Evolutionary conservation across 2,329 filamentous ascomycete genomes (phyloP).

Genomic region (Golovinomyces cichoracearum): DNA sequence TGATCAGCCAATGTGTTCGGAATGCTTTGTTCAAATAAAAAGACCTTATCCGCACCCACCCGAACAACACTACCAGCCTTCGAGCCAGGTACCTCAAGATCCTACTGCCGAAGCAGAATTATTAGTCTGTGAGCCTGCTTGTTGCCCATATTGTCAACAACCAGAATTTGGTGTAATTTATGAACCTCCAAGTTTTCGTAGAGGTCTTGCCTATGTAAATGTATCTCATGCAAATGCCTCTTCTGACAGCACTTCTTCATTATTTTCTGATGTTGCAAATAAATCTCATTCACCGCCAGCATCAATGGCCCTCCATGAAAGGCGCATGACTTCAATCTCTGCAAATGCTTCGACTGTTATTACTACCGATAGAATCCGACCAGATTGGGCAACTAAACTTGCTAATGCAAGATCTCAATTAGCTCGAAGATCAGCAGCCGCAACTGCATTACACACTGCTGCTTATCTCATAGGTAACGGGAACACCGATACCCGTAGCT

Average conservation of each 20-base stretch:
- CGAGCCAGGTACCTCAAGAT: constrained; percentile 13
- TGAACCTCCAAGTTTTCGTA: constrained; percentile 62
- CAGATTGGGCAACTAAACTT: constrained; percentile 83
- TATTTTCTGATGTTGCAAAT: constrained; percentile 33
- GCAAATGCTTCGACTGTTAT: constrained; percentile 66
- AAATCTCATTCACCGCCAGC: constrained; percentile 4
- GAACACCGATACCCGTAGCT: constrained; percentile 10
- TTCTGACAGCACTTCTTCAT: constrained; percentile 69
- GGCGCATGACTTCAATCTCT: constrained; percentile 45
- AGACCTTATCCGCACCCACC: constrained; percentile 73
- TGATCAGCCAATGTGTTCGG: constrained; percentile 86
- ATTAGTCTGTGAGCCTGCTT: constrained; percentile 71
- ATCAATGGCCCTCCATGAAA: constrained; percentile 17
- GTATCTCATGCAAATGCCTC: constrained; percentile 27
- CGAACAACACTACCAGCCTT: constrained; percentile 31
- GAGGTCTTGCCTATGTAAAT: constrained; percentile 48
- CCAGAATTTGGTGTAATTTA: constrained; percentile 94
- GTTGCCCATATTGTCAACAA: constrained; percentile 85
- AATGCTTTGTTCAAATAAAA: constrained; percentile 98
- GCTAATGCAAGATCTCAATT: constrained; percentile 63
- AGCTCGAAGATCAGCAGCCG: constrained; percentile 65
- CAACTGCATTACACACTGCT: constrained; percentile 77
- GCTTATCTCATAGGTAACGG: constrained; percentile 61
- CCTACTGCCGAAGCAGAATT: constrained; percentile 24
- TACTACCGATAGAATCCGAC: constrained; percentile 73